Evolutionary conservation across 345 rosid genomes (phyloP).

Genomic region (Gossypium turneri): DNA sequence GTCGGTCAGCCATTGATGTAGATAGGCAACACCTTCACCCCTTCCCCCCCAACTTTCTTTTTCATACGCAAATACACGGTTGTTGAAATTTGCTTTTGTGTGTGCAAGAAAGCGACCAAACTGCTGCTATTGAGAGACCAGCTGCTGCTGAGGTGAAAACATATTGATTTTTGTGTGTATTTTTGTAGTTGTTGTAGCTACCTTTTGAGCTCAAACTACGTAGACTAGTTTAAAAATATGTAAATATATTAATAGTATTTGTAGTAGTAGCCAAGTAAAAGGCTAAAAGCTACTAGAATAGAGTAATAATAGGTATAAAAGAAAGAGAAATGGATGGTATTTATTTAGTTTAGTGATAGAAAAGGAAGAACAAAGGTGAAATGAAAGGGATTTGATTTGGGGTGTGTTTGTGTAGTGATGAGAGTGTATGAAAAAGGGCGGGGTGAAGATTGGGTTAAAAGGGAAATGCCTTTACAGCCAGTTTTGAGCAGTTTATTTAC

Average conservation of each 20-base stretch:
- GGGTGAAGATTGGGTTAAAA: slow-evolving; percentile 10
- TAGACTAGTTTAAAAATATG: neutral
- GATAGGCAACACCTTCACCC: slow-evolving; percentile 17
- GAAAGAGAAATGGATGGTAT: neutral
- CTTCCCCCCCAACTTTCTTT: neutral
- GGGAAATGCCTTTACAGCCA: slow-evolving; percentile 33
- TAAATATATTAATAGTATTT: neutral
- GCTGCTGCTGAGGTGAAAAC: slow-evolving; percentile 18
- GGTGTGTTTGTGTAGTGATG: slow-evolving; percentile 1
- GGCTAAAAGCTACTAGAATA: neutral
- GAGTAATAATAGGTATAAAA: no score
- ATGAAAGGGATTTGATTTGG: neutral
- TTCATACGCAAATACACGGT: slow-evolving; percentile 13
- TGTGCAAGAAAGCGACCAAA: slow-evolving; percentile 16
- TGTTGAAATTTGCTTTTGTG: neutral
- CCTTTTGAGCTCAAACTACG: slow-evolving; percentile 24
- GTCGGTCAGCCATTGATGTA: slow-evolving; percentile 30
- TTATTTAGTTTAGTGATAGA: neutral
- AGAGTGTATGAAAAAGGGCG: neutral
- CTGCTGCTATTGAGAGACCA: slow-evolving; percentile 3
- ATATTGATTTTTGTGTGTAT: slow-evolving; percentile 27
- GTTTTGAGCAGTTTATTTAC: slow-evolving; percentile 13
- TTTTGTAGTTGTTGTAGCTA: neutral
- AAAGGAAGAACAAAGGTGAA: neutral
- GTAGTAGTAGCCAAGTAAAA: neutral